Percentiles rank a stretch among this genome's conserved stretches.
phyloP scores from a whole-genome alignment of 1,284 basidiomycete genomes.

The Vanrija sp. region DNA sequence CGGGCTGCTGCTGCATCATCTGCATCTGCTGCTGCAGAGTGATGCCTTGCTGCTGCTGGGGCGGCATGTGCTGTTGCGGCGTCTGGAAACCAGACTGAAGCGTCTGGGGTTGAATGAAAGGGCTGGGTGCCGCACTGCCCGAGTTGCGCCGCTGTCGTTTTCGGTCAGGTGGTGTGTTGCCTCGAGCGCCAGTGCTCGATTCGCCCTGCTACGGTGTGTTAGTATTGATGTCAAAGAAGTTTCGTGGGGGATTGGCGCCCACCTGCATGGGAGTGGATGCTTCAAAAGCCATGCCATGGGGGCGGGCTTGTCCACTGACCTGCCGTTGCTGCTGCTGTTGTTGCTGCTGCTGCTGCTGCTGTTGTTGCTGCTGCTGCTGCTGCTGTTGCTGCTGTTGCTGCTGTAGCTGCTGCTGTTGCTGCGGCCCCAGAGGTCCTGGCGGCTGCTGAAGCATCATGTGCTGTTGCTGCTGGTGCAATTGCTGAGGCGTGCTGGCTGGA shows the following conservation, averaged over 20 bases:
- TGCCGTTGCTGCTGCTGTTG: constrained; percentile 15
- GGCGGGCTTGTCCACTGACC: constrained; percentile 18
- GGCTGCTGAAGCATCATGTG: constrained; percentile 16
- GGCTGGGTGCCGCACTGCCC: constrained; percentile 33
- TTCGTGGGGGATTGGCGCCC: not conserved
- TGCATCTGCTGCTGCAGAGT: constrained; percentile 11
- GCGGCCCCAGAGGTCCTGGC: not conserved
- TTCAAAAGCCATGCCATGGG: constrained; percentile 15
- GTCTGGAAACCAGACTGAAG: constrained; percentile 14
- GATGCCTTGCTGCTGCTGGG: constrained; percentile 3
- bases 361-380: constrained; percentile 18
- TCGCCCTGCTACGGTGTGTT: constrained; percentile 8
- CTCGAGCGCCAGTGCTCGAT: constrained; percentile 11
- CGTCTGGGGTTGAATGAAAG: constrained; percentile 26
- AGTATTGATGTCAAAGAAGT: not conserved
- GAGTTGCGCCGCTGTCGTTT: constrained; percentile 41
- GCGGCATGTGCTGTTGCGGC: not conserved
- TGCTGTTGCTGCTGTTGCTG: constrained; percentile 10
- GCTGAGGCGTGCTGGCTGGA: constrained; percentile 13
- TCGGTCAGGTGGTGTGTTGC: constrained; percentile 36
- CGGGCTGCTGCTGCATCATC: constrained; percentile 8
- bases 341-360: constrained; percentile 7
- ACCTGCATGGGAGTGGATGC: constrained; percentile 25
- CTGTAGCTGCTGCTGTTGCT: constrained; percentile 23
- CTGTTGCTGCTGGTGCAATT: constrained; percentile 12